A percentile compares a stretch with the other conserved stretches of the same genome.
Evolutionary conservation across 192 early-diverging fungal genomes (phyloP).

Genomic region (Gaertneriomyces semiglobifer): DNA sequence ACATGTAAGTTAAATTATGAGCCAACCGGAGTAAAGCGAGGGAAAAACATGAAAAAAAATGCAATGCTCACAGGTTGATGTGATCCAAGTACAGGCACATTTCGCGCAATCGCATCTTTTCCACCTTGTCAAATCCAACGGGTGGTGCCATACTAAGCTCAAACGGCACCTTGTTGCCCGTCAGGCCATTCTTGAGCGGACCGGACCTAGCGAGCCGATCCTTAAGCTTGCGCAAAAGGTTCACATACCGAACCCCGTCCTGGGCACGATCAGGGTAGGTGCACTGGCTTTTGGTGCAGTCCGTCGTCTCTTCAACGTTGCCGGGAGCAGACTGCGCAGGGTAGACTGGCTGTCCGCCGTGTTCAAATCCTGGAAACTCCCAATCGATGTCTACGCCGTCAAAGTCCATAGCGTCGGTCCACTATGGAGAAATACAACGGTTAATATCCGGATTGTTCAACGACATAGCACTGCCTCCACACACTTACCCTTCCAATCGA

Average conservation of each 20-base stretch:
- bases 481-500: conserved; percentile 19
- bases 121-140: conserved; percentile 35
- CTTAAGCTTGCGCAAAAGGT: conserved; percentile 18
- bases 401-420: conserved; percentile 29
- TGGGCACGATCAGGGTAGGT: conserved; percentile 23
- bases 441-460: background rate
- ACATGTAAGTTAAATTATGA: too few relatives aligned
- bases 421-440: background rate
- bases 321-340: conserved; percentile 20
- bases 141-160: conserved; percentile 31
- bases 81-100: conserved; percentile 26
- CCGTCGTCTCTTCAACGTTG: conserved; percentile 21
- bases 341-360: conserved; percentile 29
- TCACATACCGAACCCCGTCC: conserved; percentile 19
- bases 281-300: conserved; percentile 24
- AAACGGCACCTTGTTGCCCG: conserved; percentile 12
- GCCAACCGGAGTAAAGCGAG: too few relatives aligned
- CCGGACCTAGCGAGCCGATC: conserved; percentile 9
- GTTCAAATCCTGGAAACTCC: conserved; percentile 41
- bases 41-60: too few relatives aligned
- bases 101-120: conserved; percentile 25
- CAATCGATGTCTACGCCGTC: conserved; percentile 43
- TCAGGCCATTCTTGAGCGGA: conserved; percentile 5
- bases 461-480: background rate
- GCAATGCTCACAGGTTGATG: conserved; percentile 20